phyloP scores from a whole-genome alignment of 108 stramenopile genomes.

The Nitzschia sp. region DNA sequence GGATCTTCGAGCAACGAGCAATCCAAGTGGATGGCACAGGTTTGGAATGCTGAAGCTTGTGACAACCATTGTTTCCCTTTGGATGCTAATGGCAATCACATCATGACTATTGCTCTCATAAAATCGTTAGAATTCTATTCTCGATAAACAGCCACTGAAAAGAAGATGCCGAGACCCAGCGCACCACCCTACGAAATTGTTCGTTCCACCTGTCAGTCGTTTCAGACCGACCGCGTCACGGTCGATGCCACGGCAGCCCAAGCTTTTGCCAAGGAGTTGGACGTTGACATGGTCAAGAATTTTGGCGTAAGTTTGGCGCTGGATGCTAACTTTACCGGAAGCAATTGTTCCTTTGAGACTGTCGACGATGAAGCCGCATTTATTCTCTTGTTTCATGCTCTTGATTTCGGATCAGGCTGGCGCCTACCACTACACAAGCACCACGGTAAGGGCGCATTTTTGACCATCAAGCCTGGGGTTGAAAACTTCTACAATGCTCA shows the following conservation, averaged over 20 bases:
- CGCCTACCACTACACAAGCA: conserved; percentile 3
- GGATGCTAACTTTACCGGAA: conserved; percentile 2
- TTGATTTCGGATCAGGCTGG: conserved; percentile 4
- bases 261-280: not conserved
- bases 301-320: not conserved
- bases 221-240: not conserved
- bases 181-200: conserved; percentile 5
- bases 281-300: conserved; percentile 6
- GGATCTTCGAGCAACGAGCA: no score
- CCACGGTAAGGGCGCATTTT: not conserved
- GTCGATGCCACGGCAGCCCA: not conserved
- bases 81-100: no score
- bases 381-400: not conserved
- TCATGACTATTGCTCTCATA: no score
- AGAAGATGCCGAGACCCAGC: not conserved
- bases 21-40: no score
- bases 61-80: no score
- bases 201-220: not conserved
- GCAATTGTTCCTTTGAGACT: not conserved
- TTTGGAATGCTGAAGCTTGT: no score
- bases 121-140: no score
- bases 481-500: conserved; percentile 4
- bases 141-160: no score
- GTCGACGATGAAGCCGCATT: not conserved
- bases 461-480: conserved; percentile 2